phyloP scores from a whole-genome alignment of 208 protist species.

The Crithidia bombi region DNA sequence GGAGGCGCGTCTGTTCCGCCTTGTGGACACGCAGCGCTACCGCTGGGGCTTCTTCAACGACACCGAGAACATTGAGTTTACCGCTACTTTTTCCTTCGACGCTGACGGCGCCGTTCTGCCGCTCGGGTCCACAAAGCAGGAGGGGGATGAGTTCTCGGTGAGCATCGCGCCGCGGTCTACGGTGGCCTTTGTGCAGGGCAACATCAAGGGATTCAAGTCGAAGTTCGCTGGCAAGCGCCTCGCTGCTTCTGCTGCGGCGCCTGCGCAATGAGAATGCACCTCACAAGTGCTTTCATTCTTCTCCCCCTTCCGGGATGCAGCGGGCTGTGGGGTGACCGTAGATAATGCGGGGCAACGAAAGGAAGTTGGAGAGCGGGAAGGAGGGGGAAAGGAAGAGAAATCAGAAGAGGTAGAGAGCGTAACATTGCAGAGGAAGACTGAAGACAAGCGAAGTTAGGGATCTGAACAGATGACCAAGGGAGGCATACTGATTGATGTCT shows the following conservation, averaged over 20 bases:
- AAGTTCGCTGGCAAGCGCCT: constrained; percentile 43
- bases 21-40: constrained; percentile 47
- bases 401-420: background rate
- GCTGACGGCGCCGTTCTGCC: constrained; percentile 14
- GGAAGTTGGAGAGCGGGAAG: background rate
- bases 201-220: constrained; percentile 50
- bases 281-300: background rate
- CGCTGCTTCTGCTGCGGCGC: background rate
- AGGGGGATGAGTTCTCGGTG: constrained; percentile 42
- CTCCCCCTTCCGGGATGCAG: background rate
- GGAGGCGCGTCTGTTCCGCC: constrained; percentile 71
- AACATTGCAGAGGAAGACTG: no score
- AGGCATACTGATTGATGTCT: constrained; percentile 8
- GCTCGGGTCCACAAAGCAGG: constrained; percentile 25
- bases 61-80: constrained; percentile 23
- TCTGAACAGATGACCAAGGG: constrained; percentile 12
- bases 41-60: constrained; percentile 83
- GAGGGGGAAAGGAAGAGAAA: background rate
- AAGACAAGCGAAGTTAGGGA: no score
- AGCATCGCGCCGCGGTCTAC: constrained; percentile 47
- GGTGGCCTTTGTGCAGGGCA: constrained; percentile 53
- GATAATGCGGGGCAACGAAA: background rate
- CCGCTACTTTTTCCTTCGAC: constrained; percentile 26
- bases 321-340: no score
- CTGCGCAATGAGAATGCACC: background rate